Conservation (phyloP, 2,329 filamentous ascomycete genomes). For the Dryadomyces quercus-mongolicae region DNA sequence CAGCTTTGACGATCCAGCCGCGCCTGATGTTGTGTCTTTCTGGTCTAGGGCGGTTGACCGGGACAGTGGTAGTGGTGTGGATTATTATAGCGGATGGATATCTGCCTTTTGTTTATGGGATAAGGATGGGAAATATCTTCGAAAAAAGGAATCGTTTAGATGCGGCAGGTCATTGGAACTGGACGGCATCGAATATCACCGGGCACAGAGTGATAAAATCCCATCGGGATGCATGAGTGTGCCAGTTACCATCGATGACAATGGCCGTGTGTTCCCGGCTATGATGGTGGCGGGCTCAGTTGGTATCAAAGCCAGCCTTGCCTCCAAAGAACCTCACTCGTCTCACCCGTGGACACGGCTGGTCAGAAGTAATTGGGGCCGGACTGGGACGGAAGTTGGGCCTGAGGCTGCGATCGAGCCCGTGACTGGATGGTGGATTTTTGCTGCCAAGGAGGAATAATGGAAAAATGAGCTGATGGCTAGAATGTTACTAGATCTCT, state of each 20-base stretch:
- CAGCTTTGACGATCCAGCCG: constrained; percentile 16
- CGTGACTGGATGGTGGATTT: neutral
- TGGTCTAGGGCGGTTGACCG: constrained; percentile 18
- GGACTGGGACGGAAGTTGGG: no score
- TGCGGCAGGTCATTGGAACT: no score
- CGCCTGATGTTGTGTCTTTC: constrained; percentile 12
- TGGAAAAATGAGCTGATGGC: no score
- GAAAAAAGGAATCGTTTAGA: no score
- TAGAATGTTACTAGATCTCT: no score
- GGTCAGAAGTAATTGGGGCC: no score
- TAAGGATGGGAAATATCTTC: constrained; percentile 10
- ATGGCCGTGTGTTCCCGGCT: neutral
- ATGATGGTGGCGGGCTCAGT: constrained; percentile 7
- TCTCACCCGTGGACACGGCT: no score
- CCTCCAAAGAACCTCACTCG: neutral
- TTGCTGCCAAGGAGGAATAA: neutral
- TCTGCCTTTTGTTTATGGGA: constrained; percentile 23
- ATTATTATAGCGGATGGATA: constrained; percentile 21
- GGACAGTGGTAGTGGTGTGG: constrained; percentile 17
- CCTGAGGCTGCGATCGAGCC: neutral
- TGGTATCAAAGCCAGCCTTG: neutral
- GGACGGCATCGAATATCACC: neutral
- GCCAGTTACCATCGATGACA: constrained; percentile 3
- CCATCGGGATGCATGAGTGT: constrained; percentile 1
- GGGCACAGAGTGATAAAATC: neutral